These are phyloP conservation scores for Cytospora paraplurivora DNA, from an alignment of 2,329 filamentous ascomycete genomes.

Conservation along the genomic window DNA sequence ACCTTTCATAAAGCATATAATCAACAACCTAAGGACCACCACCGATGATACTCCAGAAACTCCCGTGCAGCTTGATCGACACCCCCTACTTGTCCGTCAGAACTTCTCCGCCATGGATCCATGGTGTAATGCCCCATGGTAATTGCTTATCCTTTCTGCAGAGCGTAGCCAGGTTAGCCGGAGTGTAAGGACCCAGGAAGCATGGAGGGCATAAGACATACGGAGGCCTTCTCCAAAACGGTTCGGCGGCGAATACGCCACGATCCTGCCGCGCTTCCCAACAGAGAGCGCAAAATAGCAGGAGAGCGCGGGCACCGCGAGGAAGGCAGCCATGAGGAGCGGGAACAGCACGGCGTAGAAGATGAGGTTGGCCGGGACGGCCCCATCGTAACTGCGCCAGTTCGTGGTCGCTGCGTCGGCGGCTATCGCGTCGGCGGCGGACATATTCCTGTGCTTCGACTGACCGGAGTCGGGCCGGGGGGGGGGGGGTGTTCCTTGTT, in stretches of 20 bases:
- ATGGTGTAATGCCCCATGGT: conserved; percentile 3
- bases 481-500: too few relatives aligned
- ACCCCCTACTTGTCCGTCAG: neutral
- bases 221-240: conserved; percentile 4
- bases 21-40: neutral
- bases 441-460: conserved; percentile 10
- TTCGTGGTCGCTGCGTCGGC: conserved; percentile 25
- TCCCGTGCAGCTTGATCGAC: neutral
- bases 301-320: conserved; percentile 24
- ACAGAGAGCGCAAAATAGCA: conserved; percentile 18
- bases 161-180: neutral
- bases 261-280: conserved; percentile 16
- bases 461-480: neutral
- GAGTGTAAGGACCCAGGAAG: neutral
- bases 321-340: conserved; percentile 11
- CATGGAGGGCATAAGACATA: neutral
- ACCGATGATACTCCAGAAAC: conserved; percentile 3
- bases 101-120: conserved; percentile 16
- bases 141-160: conserved; percentile 6
- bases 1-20: neutral
- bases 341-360: conserved; percentile 23
- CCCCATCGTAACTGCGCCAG: conserved; percentile 23
- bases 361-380: conserved; percentile 10
- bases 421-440: conserved; percentile 19
- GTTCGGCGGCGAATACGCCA: conserved; percentile 23